Percentiles rank a stretch among this genome's conserved stretches.
phyloP scores from a whole-genome alignment of 345 rosid genomes.

The Sisymbrium altissimum region DNA sequence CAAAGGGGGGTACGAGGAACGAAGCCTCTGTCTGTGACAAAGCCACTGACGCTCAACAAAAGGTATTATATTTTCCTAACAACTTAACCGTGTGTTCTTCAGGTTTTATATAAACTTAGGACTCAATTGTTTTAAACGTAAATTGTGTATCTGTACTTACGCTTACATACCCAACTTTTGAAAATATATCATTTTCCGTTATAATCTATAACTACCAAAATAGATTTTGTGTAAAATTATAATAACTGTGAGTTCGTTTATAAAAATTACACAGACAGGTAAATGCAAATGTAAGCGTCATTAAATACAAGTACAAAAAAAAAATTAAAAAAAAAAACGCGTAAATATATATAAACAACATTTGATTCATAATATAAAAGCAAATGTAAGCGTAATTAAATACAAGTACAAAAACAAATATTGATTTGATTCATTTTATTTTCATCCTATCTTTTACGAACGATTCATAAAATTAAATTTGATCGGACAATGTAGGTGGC shows the following conservation, averaged over 20 bases:
- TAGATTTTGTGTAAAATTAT: not conserved
- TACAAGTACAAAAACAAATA: not conserved
- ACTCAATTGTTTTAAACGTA: not conserved
- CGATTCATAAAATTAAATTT: not conserved
- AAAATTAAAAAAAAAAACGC: too few species aligned
- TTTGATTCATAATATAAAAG: too few species aligned
- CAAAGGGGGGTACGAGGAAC: slow-evolving; percentile 20
- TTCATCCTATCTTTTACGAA: not conserved
- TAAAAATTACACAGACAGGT: not conserved
- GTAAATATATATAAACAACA: too few species aligned
- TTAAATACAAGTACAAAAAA: not conserved
- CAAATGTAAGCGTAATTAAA: not conserved
- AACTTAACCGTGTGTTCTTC: not conserved
- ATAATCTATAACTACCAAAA: not conserved
- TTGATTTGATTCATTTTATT: not conserved
- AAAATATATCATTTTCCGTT: not conserved
- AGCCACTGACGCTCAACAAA: slow-evolving; percentile 34
- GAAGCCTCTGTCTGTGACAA: slow-evolving; percentile 34
- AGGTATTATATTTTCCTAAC: not conserved
- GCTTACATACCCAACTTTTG: not conserved
- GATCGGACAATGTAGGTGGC: slow-evolving; percentile 10
- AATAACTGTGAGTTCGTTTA: not conserved
- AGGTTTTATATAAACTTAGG: not conserved
- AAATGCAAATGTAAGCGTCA: not conserved
- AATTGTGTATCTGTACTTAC: not conserved